These are phyloP conservation scores for Fusarium poae DNA, from an alignment of 2,329 filamentous ascomycete species.

Conservation along the genomic window DNA sequence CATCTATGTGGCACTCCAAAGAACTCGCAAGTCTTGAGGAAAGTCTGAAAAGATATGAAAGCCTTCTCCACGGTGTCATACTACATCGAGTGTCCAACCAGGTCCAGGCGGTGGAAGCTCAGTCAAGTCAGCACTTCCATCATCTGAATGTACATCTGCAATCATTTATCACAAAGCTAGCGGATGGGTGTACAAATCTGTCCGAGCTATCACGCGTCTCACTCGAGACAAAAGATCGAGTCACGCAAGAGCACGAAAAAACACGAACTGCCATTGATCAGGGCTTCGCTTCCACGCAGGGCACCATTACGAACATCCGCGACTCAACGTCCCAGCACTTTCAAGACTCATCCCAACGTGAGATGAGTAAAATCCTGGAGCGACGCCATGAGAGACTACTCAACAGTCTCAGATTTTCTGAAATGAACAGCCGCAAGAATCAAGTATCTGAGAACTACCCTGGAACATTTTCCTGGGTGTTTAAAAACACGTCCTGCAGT, in stretches of 20 bases:
- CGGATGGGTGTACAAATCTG: rapidly evolving
- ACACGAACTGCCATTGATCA: not conserved
- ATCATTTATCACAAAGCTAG: not conserved
- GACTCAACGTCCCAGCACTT: rapidly evolving
- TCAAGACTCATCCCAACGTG: not conserved
- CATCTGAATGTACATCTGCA: not conserved
- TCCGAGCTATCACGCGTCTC: not conserved
- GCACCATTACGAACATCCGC: rapidly evolving
- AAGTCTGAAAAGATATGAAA: not conserved
- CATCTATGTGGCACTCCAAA: not conserved
- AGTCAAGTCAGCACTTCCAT: rapidly evolving
- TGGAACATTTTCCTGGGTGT: not conserved
- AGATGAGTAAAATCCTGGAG: rapidly evolving
- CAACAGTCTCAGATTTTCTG: rapidly evolving
- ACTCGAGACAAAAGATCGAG: rapidly evolving
- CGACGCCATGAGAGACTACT: rapidly evolving
- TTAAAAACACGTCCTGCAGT: not conserved
- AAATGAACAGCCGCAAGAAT: not conserved
- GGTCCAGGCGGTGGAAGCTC: not conserved
- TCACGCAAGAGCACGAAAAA: not conserved
- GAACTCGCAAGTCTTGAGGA: not conserved
- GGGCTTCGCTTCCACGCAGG: rapidly evolving
- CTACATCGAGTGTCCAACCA: rapidly evolving
- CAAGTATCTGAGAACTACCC: not conserved
- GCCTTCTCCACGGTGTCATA: not conserved